phyloP scores from a whole-genome alignment of 129 eudicot species.

The Kitagawia praeruptora region DNA sequence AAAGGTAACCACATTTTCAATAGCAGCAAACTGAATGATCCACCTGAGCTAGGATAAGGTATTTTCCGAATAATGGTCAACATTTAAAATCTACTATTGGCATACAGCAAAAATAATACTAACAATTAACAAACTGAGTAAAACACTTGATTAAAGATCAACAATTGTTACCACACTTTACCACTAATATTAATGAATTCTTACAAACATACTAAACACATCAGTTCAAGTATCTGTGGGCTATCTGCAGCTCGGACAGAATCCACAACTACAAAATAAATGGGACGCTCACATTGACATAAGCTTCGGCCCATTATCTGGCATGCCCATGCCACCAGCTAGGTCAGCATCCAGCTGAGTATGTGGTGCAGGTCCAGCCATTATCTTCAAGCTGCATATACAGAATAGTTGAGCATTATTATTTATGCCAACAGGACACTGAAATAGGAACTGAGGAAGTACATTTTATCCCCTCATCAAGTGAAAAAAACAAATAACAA shows the following conservation, averaged over 20 bases:
- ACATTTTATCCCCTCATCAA: no score
- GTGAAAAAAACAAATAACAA: no score
- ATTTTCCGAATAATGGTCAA: no score
- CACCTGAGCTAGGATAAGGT: no score
- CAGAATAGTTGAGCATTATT: not conserved
- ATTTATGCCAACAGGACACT: no score
- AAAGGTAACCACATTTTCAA: no score
- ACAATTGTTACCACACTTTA: not conserved
- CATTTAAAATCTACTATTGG: not conserved
- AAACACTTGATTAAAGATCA: not conserved
- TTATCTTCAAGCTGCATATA: conserved; percentile 53
- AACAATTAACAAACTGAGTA: not conserved
- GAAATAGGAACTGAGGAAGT: no score
- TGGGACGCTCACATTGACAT: conserved; percentile 46
- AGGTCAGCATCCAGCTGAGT: conserved; percentile 79
- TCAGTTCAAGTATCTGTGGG: conserved; percentile 6
- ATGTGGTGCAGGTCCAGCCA: conserved; percentile 79
- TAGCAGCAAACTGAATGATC: no score
- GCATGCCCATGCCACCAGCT: conserved; percentile 94
- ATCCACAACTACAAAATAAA: conserved; percentile 9
- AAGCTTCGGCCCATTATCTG: conserved; percentile 83
- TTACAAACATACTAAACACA: not conserved
- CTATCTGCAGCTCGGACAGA: conserved; percentile 8
- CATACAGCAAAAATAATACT: not conserved
- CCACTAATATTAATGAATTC: not conserved